Base-by-base conservation (phyloP, 2,329 filamentous ascomycete species). In the Hawksworthiomyces lignivorus region DNA sequence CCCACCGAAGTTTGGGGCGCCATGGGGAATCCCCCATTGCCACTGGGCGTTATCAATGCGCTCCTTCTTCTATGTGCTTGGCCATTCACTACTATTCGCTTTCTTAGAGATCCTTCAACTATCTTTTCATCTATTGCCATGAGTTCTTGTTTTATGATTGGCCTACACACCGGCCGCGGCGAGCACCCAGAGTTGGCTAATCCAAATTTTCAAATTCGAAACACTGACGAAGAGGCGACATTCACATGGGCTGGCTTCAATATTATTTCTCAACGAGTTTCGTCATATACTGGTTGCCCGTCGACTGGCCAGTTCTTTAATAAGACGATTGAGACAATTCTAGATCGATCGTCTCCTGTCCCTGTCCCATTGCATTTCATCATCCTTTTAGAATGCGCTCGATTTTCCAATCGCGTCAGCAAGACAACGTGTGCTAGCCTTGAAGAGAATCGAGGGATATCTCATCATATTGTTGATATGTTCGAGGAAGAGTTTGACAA, bases 191-290 rank as follows among this genome's bases (percentile, higher is more conserved):
- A 72, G 47, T 72, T 71, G 41, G 61, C 69, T 11, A 67, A 68
- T 0, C 55, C 62, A 7, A 64, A 64, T 17, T 62, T 66, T 40
- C 61, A 64, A 19, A 61, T 65, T 35, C 61, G 59, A 3, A 63
- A 67, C 31, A 68, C 68, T 0, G 66, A 75, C 39, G 68, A 75
- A 43, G 72, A 75, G 44, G 72, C 72, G 3, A 62, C 64, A 1
- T 68, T 62, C 35, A 73, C 72, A 0, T 77, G 73, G 73, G 61
- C 70, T 3, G 70, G 69, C 1, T 70, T 69, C 47, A 74, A 71
- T 19, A 68, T 73, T 12, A 59, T 75, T 7, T 62, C 68, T 1
- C 72, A 76, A 46, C 65, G 66, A 7, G 54, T 57, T 4, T 63
- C 68, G 4, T 64, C 59, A 7, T 60, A 59, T 29, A 61, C 66